Evolutionary conservation across 129 eudicot genomes (phyloP).

Genomic region (Pittosporum tobira): DNA sequence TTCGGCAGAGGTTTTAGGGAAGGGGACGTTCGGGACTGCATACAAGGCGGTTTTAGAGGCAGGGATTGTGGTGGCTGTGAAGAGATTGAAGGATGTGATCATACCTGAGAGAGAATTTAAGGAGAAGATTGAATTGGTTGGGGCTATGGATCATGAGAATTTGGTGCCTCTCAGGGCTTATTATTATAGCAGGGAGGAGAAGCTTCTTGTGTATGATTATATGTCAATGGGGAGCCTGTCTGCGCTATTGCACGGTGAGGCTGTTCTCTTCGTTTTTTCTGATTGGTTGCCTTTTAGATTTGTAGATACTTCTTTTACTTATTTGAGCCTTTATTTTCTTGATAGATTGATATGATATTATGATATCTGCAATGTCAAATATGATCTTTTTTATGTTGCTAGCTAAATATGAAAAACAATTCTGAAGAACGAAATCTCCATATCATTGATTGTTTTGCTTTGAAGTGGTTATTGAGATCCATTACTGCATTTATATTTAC

Average conservation of each 20-base stretch:
- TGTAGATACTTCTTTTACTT: background rate
- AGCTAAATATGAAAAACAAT: background rate
- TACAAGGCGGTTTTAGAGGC: conserved; percentile 89
- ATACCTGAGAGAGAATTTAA: conserved; percentile 56
- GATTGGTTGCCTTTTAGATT: background rate
- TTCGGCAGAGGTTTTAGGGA: conserved; percentile 89
- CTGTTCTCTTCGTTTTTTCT: conserved; percentile 9
- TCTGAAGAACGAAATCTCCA: background rate
- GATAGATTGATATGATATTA: background rate
- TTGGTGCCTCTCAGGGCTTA: conserved; percentile 87
- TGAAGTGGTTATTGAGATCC: background rate
- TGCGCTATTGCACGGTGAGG: conserved; percentile 83
- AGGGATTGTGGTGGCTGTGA: conserved; percentile 82
- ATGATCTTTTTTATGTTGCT: background rate
- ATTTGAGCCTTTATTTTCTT: background rate
- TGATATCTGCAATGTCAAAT: background rate
- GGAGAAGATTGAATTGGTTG: conserved; percentile 77
- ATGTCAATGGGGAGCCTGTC: conserved; percentile 97
- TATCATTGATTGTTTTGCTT: background rate
- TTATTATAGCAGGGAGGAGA: conserved; percentile 77
- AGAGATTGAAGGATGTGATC: conserved; percentile 84
- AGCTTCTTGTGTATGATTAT: conserved; percentile 86
- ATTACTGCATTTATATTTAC: background rate
- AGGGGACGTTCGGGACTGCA: conserved; percentile 85
- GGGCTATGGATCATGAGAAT: conserved; percentile 81